Evolutionary conservation across 192 early-diverging fungal genomes (phyloP), one percentile per base, ranked within the genome.

Genomic region (Umbelopsis sp.): DNA sequence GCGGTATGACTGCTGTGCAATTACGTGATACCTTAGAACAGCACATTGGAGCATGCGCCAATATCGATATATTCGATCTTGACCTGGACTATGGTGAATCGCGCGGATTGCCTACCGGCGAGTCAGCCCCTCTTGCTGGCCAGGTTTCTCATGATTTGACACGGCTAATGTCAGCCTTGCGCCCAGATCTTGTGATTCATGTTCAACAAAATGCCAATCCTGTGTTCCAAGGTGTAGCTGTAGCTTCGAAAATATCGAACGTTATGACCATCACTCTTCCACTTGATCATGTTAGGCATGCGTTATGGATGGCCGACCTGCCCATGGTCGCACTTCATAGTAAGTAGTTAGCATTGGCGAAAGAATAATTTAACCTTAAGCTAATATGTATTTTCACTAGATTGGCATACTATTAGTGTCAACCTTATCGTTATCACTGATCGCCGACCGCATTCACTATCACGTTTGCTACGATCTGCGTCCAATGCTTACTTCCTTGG

Each of bases 381-480:
- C 37, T 41, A 10, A 41, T 10, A 4, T 4, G 37, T 4, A 9
- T 41, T 41, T 22, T 18, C 35, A 52, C 70, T n/a, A 87, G 85
- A 81, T 53, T 88, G 87, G 87, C 81, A 88, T 47, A 75, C 75
- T 2, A 72, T 81, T 2, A 68, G 73, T 13, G 73, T 88, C 30
- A 79, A 86, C 61, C 61, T 88, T 7, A 75, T 85, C 27, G 78
- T 87, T 18, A 82, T 88, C 51, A 87, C 86, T 4, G 83, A 87
- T 44, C 74, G 81, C 50, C 81, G 87, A 12, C 84, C 84, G n/a
- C 81, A 84, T 68, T 88, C 87, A 7, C 75, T 86, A 21, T 80
- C 83, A 21, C 85, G 87, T 46, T 75, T 88, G 4, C 44, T 88
- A 23, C 79, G 81, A 47, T 87, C 87, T 7, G 35, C 80, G 22